Conservation (phyloP, 2,329 filamentous ascomycete genomes). For the Hypoxylon sp. region DNA sequence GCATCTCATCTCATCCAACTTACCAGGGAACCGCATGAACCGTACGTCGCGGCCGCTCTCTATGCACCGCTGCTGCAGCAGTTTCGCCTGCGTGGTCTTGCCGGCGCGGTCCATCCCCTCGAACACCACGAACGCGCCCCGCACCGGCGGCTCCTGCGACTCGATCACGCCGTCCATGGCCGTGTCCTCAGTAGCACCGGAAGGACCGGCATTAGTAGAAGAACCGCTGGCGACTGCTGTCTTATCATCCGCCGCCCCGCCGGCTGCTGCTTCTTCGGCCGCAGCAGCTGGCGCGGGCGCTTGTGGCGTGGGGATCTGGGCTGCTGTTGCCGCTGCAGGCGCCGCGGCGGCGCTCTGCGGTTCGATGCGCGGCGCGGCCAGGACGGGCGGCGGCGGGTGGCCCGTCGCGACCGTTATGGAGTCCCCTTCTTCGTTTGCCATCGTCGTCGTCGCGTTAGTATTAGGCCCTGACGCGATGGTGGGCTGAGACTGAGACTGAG, state of each 20-base stretch:
- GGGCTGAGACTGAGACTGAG: background rate
- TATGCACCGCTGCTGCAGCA: conserved; percentile 68
- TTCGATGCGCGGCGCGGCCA: conserved; percentile 47
- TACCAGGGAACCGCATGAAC: conserved; percentile 69
- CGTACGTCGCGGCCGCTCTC: conserved; percentile 62
- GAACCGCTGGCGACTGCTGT: background rate
- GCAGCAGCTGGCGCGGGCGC: conserved; percentile 3
- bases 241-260: background rate
- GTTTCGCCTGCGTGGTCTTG: conserved; percentile 89
- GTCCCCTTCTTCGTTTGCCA: conserved; percentile 28
- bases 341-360: conserved; percentile 43
- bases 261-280: conserved; percentile 5
- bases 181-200: background rate
- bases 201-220: background rate
- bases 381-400: conserved; percentile 39
- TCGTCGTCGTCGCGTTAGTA: background rate
- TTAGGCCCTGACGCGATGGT: conserved; percentile 7
- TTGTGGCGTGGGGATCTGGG: conserved; percentile 43
- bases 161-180: conserved; percentile 43
- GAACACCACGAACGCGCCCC: conserved; percentile 83
- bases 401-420: conserved; percentile 32
- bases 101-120: conserved; percentile 92
- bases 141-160: conserved; percentile 47
- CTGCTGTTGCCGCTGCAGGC: conserved; percentile 38
- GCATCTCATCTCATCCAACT: background rate